Base-by-base conservation (phyloP, 306 rosid genomes). In the Vigna nakashimae region DNA sequence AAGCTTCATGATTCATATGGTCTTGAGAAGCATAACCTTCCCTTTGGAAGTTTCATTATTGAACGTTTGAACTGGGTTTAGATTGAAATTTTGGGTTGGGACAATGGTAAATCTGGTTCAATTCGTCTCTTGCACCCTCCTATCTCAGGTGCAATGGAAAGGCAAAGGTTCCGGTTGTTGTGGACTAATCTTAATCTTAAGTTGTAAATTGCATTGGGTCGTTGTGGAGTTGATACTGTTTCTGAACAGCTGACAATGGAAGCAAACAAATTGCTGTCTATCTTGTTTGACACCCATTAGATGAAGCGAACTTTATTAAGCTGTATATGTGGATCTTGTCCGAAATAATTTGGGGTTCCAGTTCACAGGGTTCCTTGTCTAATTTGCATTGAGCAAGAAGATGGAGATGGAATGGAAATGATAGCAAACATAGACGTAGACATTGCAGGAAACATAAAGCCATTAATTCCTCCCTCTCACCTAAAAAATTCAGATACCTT, bases 261-360 rank as follows among this genome's bases (percentile, higher is more conserved):
- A 80, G 46, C 70, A 30, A 67, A 52, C 45, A 58, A 32, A n/a
- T 46, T 48, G 71, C 9, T 17, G 50, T 30, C 26, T 53, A 36
- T 36, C 50, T 24, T 59, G 40, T 51, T 57, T 74, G 50, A 16
- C 57, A 68, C 18, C 56, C 58, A 38, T 57, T 59, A 50, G 49
- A 60, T 24, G 72, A 75, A 69, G 24, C 18, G 65, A 63, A n/a
- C 71, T 50, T 79, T 79, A 58, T 46, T 20, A 65, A 74, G 69
- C 80, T 38, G 67, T 51, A 40, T 77, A 62, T 42, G 28, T 75
- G 81, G 85, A 82, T 76, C 81, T 80, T 80, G 85, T 77, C 80
- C 76, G 74, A 77, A 62, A 66, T 53, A 53, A 76, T 70, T 62
- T 43, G 58, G 30, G 62, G 43, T 69, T 56, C 43, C 45, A 20